Evolutionary conservation across 768 basidiomycete genomes (phyloP), one percentile per base, ranked within the genome.

Genomic region (Suillus subalutaceus): DNA sequence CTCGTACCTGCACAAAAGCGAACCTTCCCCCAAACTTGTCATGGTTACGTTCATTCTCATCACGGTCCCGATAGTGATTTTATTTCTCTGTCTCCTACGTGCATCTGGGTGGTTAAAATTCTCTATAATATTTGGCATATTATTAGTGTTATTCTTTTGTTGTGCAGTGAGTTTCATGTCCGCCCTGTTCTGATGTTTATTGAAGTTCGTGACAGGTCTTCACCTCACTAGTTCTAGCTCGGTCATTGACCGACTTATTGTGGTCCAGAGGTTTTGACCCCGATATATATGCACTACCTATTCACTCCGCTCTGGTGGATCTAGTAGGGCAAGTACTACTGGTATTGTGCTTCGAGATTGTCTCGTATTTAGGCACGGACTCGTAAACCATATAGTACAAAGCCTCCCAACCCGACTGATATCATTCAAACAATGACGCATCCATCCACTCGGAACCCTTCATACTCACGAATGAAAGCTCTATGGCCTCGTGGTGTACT

Each of bases 271-370:
- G 86, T 16, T 82, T 88, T 32, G 96, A 97, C 75, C 96, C 96
- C 8, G 96, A 98, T 75, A 89, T 92, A 79, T 96, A 97, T 75
- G 94, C 94, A 2, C 79, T 98, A n/a, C 96, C 96, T 13, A 86
- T 97, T 37, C 95, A 97, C 68, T 94, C 93, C 9, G 92, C 95
- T 1, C 73, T 94, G 55, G 90, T 96, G 83, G 94, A 96, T 76
- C 86, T 96, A 62, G 78, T 92, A 43, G 93, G 94, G 15, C 92
- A 96, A 74, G 74, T 91, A 30, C 80, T 97, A 12, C 85, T 98
- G 10, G 93, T 94, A 2, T 70, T 85, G 1, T 91, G 90, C 74
- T 93, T 91, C 70, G 85, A 88, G 74, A 78, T 93, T 40, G 90
- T 90, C 4, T 84, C 86, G 3, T 70, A 70, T 16, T 43, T 84